These are phyloP conservation scores for Geotrichum cucujoidarum DNA, from an alignment of 1,139 yeast species.

Conservation along the genomic window DNA sequence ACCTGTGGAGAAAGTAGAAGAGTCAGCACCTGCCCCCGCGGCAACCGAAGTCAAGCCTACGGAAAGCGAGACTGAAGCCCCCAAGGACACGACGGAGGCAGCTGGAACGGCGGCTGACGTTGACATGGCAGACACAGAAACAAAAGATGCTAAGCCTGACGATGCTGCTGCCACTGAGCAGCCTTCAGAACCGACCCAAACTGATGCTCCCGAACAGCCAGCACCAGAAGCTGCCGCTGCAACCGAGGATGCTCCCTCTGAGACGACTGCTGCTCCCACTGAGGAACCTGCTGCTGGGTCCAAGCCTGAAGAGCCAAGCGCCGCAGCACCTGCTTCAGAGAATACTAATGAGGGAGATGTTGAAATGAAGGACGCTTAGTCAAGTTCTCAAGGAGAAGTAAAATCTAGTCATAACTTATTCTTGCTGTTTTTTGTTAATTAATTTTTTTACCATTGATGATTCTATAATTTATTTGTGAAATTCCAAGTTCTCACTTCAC, in stretches of 20 bases:
- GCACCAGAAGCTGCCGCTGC: not conserved
- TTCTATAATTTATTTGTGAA: not conserved
- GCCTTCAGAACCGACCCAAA: not conserved
- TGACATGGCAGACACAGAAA: not conserved
- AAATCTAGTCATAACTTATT: not conserved
- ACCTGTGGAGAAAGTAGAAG: no score
- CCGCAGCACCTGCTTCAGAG: not conserved
- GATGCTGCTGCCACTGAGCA: not conserved
- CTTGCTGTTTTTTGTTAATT: not conserved
- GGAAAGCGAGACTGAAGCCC: no score
- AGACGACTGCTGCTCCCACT: not conserved
- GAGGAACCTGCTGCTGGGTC: not conserved
- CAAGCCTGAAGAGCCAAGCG: not conserved
- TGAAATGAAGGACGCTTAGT: slow-evolving; percentile 11
- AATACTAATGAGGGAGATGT: slow-evolving; percentile 6
- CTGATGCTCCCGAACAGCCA: no score
- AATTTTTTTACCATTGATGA: not conserved
- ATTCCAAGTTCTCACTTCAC: not conserved
- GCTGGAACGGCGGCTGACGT: no score
- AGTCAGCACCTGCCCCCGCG: no score
- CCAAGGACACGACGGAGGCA: no score
- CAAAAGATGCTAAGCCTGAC: not conserved
- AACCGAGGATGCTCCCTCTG: slow-evolving; percentile 9
- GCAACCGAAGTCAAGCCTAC: no score
- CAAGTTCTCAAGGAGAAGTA: not conserved